phyloP scores from a whole-genome alignment of 202 grass and related monocot species.

The Panicum hallii region DNA sequence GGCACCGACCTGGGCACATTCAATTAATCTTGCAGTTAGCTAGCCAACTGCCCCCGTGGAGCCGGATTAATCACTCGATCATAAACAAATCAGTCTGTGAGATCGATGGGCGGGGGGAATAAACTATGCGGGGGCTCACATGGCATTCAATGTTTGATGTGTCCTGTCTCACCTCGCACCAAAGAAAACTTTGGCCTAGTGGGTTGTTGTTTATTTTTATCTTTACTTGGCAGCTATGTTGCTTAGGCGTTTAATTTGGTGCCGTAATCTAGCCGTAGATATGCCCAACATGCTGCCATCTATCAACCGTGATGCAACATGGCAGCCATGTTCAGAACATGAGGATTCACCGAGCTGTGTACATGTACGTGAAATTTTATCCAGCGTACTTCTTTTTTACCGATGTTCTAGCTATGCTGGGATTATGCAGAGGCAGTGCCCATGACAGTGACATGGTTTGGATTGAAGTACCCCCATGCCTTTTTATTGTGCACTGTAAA shows the following conservation, averaged over 20 bases:
- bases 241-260: neutral
- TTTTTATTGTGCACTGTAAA: neutral
- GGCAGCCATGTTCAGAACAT: neutral
- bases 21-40: constrained; percentile 44
- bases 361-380: neutral
- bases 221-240: neutral
- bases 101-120: constrained; percentile 22
- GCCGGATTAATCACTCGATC: constrained; percentile 31
- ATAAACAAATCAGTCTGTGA: constrained; percentile 17
- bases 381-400: neutral
- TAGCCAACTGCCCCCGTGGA: constrained; percentile 38
- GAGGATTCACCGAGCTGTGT: neutral
- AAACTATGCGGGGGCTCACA: constrained; percentile 48
- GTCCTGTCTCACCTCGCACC: constrained; percentile 34
- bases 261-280: constrained; percentile 40
- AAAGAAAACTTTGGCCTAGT: neutral
- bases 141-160: constrained; percentile 50
- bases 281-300: neutral
- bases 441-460: neutral
- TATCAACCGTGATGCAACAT: neutral
- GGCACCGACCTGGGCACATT: constrained; percentile 43
- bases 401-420: too few species aligned
- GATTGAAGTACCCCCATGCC: neutral
- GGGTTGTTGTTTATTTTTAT: neutral
- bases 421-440: too few species aligned